Conservation (phyloP, 139 green algal species). For the Bryopsis sp. region DNA sequence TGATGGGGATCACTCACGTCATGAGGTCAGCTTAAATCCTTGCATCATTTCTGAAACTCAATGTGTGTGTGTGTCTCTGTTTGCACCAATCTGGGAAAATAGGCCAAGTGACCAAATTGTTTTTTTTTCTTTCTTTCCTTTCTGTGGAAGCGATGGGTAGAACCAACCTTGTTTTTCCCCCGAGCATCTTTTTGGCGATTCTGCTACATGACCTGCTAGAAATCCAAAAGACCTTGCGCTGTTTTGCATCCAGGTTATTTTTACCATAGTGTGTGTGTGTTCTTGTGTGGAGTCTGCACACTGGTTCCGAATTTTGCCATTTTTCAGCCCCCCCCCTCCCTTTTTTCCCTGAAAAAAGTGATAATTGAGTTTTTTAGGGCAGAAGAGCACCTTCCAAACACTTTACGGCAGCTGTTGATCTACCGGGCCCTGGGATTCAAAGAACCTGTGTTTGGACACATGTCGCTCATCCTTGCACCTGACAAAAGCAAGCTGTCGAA, state of each 20-base stretch:
- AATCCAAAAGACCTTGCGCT: too few relatives aligned
- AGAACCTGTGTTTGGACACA: slow-evolving; percentile 80
- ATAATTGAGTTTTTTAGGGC: slow-evolving; percentile 43
- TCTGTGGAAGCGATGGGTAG: too few relatives aligned
- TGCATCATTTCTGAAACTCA: background rate
- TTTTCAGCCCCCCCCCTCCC: too few relatives aligned
- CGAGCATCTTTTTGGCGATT: too few relatives aligned
- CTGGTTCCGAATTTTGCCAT: background rate
- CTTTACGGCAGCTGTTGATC: slow-evolving; percentile 90
- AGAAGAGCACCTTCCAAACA: slow-evolving; percentile 99
- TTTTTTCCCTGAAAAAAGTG: background rate
- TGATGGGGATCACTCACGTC: slow-evolving; percentile 96
- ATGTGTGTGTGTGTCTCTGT: background rate
- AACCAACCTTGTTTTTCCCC: too few relatives aligned
- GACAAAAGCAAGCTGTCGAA: slow-evolving; percentile 97
- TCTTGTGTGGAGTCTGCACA: background rate
- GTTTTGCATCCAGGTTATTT: too few relatives aligned
- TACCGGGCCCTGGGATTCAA: slow-evolving; percentile 88
- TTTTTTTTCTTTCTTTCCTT: too few relatives aligned
- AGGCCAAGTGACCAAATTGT: too few relatives aligned
- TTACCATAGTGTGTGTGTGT: too few relatives aligned
- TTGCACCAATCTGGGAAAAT: too few relatives aligned
- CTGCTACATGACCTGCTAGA: too few relatives aligned
- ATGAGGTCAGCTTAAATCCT: slow-evolving; percentile 44
- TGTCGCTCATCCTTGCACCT: slow-evolving; percentile 94